phyloP scores from a whole-genome alignment of 352 stramenopile species.

The Phytopythium mirpurense region DNA sequence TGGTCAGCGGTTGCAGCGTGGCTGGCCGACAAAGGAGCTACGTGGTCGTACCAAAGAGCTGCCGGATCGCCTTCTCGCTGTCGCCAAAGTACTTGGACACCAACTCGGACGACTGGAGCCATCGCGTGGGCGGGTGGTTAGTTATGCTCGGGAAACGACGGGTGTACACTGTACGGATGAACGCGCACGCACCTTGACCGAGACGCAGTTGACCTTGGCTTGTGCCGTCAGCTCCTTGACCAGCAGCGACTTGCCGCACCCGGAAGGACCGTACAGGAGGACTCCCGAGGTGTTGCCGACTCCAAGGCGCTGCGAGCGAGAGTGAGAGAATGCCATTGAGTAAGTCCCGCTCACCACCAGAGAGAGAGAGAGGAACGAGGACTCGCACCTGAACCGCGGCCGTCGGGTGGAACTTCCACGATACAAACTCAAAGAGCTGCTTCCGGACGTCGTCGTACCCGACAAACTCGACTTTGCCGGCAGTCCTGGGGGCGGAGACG shows the following conservation, averaged over 20 bases:
- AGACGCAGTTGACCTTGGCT: conserved; percentile 72
- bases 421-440: conserved; percentile 61
- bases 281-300: conserved; percentile 66
- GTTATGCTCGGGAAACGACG: too few species aligned
- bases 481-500: conserved; percentile 47
- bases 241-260: conserved; percentile 80
- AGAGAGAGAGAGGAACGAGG: conserved; percentile 5
- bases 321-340: conserved; percentile 9
- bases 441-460: conserved; percentile 55
- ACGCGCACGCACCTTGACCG: conserved; percentile 51
- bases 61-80: conserved; percentile 74
- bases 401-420: conserved; percentile 61
- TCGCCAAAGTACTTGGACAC: conserved; percentile 87
- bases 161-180: too few species aligned
- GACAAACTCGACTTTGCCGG: conserved; percentile 34
- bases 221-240: conserved; percentile 57
- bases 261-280: conserved; percentile 72
- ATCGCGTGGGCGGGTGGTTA: too few species aligned
- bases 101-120: conserved; percentile 63
- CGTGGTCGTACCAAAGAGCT: conserved; percentile 69
- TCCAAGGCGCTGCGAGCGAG: conserved; percentile 41
- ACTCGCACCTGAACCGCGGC: conserved; percentile 51
- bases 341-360: not conserved
- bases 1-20: too few species aligned
- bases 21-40: not conserved